Evolutionary conservation across 768 basidiomycete species (phyloP).

Genomic region (Pleurotus platypus): DNA sequence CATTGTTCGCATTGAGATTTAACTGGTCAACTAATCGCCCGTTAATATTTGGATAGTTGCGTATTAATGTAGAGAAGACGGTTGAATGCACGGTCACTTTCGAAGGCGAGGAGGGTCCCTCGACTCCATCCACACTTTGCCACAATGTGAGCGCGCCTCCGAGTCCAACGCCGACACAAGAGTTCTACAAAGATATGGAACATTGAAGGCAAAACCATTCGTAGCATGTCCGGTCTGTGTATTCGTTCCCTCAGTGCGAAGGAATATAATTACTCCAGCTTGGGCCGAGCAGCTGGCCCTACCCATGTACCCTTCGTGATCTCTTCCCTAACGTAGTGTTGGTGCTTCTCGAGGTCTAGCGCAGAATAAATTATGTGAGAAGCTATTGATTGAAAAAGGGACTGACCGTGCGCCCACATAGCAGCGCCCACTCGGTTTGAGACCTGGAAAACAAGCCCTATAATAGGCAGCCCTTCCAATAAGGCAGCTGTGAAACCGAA

Average conservation of each 20-base stretch:
- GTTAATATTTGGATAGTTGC: background rate
- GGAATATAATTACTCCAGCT: background rate
- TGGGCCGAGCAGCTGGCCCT: background rate
- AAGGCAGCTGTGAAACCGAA: conserved; percentile 87
- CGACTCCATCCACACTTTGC: conserved; percentile 4
- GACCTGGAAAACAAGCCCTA: conserved; percentile 78
- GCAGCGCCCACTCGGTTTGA: conserved; percentile 90
- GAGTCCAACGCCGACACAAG: background rate
- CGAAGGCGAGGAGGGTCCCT: conserved; percentile 1
- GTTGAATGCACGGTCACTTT: conserved; percentile 4
- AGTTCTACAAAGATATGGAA: no score
- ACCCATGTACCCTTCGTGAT: conserved; percentile 4
- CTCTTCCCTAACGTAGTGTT: conserved; percentile 41
- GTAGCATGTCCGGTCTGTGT: no score
- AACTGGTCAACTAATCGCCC: no score
- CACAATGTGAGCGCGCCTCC: background rate
- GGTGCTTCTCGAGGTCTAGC: conserved; percentile 61
- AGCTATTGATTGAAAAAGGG: background rate
- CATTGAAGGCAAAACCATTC: no score
- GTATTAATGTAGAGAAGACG: conserved; percentile 3
- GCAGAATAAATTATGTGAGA: background rate
- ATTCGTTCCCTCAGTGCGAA: no score
- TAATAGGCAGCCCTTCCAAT: conserved; percentile 75
- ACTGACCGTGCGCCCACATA: conserved; percentile 86
- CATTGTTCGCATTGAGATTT: background rate